These are phyloP conservation scores for Bruguiera parviflora DNA, from an alignment of 345 rosid genomes.

Conservation along the genomic window DNA sequence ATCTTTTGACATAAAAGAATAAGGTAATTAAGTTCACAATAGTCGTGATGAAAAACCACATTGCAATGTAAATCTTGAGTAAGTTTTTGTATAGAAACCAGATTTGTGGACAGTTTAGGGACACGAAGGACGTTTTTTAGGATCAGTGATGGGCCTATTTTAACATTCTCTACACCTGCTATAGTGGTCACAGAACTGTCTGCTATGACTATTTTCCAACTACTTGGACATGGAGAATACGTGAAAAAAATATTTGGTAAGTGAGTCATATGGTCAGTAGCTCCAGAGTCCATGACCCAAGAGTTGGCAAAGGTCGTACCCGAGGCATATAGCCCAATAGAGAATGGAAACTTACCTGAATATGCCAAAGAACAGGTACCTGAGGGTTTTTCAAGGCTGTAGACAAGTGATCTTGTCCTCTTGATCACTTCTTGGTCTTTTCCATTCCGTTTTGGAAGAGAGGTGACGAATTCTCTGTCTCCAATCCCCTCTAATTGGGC, in stretches of 20 bases:
- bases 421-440: neutral
- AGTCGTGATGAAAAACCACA: neutral
- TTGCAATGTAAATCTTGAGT: neutral
- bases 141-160: neutral
- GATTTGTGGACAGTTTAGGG: neutral
- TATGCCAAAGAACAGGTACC: neutral
- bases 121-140: neutral
- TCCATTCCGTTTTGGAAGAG: too few species aligned
- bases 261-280: conserved; percentile 2
- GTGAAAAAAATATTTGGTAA: neutral
- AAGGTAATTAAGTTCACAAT: neutral
- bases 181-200: neutral
- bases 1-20: neutral
- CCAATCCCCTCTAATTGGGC: neutral
- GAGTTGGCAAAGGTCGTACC: neutral
- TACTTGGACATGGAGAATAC: conserved; percentile 1
- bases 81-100: neutral
- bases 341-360: conserved; percentile 3
- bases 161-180: neutral
- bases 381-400: neutral
- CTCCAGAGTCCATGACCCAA: neutral
- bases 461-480: too few species aligned
- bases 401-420: neutral
- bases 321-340: neutral
- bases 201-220: neutral